Base-by-base conservation (phyloP, 495 filamentous ascomycete genomes). In the Filosporella fistucella region DNA sequence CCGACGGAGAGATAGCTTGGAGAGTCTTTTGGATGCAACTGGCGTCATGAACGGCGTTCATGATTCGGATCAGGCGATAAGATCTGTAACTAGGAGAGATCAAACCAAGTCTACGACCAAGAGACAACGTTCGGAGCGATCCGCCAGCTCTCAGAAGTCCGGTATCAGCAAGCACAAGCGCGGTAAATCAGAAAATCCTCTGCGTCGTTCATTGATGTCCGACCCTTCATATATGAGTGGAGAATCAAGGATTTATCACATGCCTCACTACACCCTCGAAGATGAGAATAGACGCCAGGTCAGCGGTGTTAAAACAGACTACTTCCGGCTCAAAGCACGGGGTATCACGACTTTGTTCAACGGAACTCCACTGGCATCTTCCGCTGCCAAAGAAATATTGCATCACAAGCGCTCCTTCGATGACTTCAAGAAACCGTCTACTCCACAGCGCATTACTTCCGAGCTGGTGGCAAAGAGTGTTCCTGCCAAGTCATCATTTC, bases 251-350 rank as follows among this genome's bases (percentile, higher is more conserved):
- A 57, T 55, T 12, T 49, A 53, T 29, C 34, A 52, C 11, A 41
- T 53, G 32, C 42, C 52, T 10, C 47, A 52, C n/a, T 49, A 47
- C 34, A 38, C 17, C 23, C 13, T 21, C 9, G 18, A 51, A 12
- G 45, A 56, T 22, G 43, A 57, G 46, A 32, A 40, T 33, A 43
- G 57, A 34, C 33, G n/a, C 36, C 51, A 56, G 37, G 41, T 45
- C 23, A 69, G 62, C 45, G 65, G 63, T 10, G 69, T 65, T 1
- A 43, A 61, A 30, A 66, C 64, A 3, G 63, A 65, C 36, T 75
- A 69, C 47, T 75, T 75, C 57, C 55, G 61, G 9, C 42, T 74
- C 14, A 70, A 69, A 60, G 69, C 70, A 1, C 53, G 65, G 43
- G 71, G 69, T 7, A 62, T 72, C 20, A 51, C 36, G 3, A 62